Base-by-base conservation (phyloP, 306 rosid species). In the Sicyos edulis region DNA sequence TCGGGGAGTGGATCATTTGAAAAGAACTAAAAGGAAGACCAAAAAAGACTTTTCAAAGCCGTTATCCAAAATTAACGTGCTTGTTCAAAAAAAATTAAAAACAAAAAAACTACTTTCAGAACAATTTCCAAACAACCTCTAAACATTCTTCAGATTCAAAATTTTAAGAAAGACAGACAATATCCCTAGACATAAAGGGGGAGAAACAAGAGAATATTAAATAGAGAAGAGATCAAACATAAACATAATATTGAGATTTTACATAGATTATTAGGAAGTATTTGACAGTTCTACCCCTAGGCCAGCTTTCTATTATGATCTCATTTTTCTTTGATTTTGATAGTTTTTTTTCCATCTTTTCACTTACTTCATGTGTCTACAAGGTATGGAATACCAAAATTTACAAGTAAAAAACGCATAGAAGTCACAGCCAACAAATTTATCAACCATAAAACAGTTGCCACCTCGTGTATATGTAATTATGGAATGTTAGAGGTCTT, bases 121-220 rank as follows among this genome's bases (percentile, higher is more conserved):
- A 61, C 67, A 61, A 61, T 61, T 32, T 34, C 21, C 45, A 61
- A 61, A 32, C 22, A 15, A 32, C 67, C 67, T 32, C 47, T 14
- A 60, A 61, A 34, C 1, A 32, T 61, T 32, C 47, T 61, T 32
- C 45, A 32, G 21, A 61, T 32, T 32, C 13, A 61, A 61, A 61
- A 61, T 2, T 32, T 8, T 61, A 34, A 26, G 44, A 26, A 61
- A 32, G 47, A 32, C 12, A 12, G 1, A 4, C 50, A 16, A 37
- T 62, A 9, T 32, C 22, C 67, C 50, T 5, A 5, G 71, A 65
- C 49, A 19, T 10, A 42, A 65, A 42, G 71, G 54, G 32, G 8
- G 10, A 65, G 70, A 64, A 42, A 20, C 26, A 65, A 4, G 71
- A 42, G 10, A 65, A 19, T 9, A 44, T 19, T 19, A 64, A 40